Percentiles rank a stretch among this genome's conserved stretches.
These are phyloP conservation scores for Neopestalotiopsis sp. DNA, from an alignment of 2,329 filamentous ascomycete species.

Conservation along the genomic window DNA sequence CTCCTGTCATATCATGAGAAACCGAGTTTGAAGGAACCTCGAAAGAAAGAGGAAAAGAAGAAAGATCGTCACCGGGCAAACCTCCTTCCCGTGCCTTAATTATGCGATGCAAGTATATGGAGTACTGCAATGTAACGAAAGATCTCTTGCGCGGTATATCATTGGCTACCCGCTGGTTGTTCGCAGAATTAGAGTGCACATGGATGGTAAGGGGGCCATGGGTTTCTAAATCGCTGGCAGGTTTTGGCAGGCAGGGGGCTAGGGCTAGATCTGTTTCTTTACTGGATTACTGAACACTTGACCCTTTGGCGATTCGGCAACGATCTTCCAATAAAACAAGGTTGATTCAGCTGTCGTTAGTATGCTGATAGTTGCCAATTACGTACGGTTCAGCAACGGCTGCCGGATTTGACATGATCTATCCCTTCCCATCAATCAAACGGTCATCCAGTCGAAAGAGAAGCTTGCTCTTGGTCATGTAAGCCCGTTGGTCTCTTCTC, in stretches of 20 bases:
- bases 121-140: background rate
- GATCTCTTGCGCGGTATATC: background rate
- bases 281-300: conserved; percentile 6
- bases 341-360: conserved; percentile 6
- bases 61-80: no score
- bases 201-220: background rate
- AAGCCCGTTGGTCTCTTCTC: no score
- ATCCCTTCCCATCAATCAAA: background rate
- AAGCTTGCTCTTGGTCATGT: background rate
- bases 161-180: background rate
- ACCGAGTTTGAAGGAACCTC: no score
- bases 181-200: background rate
- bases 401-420: background rate
- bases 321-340: conserved; percentile 3
- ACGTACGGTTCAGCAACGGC: background rate
- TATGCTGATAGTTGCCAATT: background rate
- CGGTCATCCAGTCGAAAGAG: background rate
- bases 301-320: conserved; percentile 4
- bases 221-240: background rate
- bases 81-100: background rate
- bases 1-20: no score
- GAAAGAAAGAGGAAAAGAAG: no score
- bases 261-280: background rate
- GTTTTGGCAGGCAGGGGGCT: background rate
- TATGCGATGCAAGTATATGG: background rate